Conservation (phyloP, 1,284 basidiomycete species). For the Inonotus obliquus region DNA sequence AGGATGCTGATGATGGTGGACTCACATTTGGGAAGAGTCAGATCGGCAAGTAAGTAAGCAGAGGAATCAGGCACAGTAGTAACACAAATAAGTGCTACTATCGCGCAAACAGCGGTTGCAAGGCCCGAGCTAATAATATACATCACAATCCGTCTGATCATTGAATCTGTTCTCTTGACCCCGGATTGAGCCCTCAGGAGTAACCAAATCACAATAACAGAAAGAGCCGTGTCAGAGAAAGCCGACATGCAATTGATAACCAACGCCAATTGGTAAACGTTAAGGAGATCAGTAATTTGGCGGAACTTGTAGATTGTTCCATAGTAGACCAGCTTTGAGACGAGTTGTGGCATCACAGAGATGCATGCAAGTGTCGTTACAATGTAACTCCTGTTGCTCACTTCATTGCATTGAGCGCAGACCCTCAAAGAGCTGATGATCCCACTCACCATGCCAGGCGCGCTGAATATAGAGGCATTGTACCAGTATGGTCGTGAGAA, state of each 20-base stretch:
- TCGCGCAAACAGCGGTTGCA: background rate
- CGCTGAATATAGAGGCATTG: background rate
- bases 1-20: too few relatives aligned
- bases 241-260: background rate
- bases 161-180: background rate
- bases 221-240: background rate
- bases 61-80: background rate
- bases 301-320: background rate
- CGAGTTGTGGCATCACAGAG: background rate
- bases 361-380: background rate
- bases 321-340: background rate
- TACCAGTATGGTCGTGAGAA: background rate
- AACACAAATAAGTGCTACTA: background rate
- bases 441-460: background rate
- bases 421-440: background rate
- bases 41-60: background rate
- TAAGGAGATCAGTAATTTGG: background rate
- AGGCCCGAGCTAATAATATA: background rate
- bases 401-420: background rate
- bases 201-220: background rate
- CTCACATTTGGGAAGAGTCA: background rate
- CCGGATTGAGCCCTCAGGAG: background rate
- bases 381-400: slow-evolving; percentile 4
- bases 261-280: background rate
- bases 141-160: background rate